Percentiles rank a stretch among this genome's conserved stretches.
These are phyloP conservation scores for Aspergillus sp. DNA, from an alignment of 2,329 filamentous ascomycete genomes.

Conservation along the genomic window DNA sequence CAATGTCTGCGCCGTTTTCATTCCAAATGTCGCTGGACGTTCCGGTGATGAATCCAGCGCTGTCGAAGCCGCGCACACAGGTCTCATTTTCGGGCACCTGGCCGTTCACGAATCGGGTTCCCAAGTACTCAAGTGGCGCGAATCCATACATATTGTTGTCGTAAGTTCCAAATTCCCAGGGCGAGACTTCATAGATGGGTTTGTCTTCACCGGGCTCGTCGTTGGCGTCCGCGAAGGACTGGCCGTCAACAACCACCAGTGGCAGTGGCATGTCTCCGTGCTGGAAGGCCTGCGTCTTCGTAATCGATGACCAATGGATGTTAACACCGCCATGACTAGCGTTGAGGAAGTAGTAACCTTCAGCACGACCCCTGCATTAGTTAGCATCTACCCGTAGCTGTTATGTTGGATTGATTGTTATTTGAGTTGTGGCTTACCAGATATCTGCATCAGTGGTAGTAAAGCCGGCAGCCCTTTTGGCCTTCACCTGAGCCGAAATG, in stretches of 20 bases:
- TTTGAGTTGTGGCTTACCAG: neutral
- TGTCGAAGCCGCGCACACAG: conserved; percentile 80
- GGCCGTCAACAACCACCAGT: conserved; percentile 55
- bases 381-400: neutral
- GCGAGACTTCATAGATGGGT: conserved; percentile 73
- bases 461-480: neutral
- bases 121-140: conserved; percentile 67
- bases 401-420: too few relatives aligned
- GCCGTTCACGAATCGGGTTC: conserved; percentile 68
- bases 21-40: conserved; percentile 84
- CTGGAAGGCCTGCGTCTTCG: conserved; percentile 59
- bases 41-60: conserved; percentile 77
- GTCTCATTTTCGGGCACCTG: conserved; percentile 53
- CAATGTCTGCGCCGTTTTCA: conserved; percentile 50
- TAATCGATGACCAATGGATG: conserved; percentile 79
- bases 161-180: conserved; percentile 73
- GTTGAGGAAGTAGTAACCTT: conserved; percentile 79
- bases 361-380: conserved; percentile 60
- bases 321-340: conserved; percentile 69
- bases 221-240: neutral
- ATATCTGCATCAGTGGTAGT: neutral
- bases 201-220: neutral
- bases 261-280: conserved; percentile 68
- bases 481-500: neutral
- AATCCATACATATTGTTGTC: conserved; percentile 71